These are phyloP conservation scores for Echium plantagineum DNA, from an alignment of 257 asterid genomes.

Conservation along the genomic window DNA sequence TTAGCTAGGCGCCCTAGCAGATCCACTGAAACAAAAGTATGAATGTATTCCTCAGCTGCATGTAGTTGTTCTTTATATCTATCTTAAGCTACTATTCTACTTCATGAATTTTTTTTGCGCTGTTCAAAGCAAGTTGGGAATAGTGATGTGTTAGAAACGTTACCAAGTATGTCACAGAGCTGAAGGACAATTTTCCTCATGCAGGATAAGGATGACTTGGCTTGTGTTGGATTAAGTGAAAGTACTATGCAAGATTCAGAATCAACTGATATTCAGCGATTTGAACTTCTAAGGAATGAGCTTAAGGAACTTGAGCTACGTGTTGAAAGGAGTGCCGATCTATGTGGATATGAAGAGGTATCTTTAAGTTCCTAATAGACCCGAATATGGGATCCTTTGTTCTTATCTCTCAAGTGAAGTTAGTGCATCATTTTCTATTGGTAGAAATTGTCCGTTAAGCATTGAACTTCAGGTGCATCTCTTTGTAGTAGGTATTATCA, in stretches of 20 bases:
- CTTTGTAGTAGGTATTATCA: neutral
- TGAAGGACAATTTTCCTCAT: conserved; percentile 2
- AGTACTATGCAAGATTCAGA: conserved; percentile 33
- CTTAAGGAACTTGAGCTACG: conserved; percentile 88
- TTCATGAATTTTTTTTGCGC: neutral
- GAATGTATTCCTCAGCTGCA: conserved; percentile 2
- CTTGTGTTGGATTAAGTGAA: conserved; percentile 30
- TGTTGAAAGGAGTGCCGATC: conserved; percentile 68
- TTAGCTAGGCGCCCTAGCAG: conserved; percentile 30
- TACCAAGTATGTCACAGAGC: neutral
- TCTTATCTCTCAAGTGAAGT: neutral
- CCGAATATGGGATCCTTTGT: conserved; percentile 5
- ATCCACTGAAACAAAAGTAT: conserved; percentile 44
- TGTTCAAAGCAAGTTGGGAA: no score
- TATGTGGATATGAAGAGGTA: conserved; percentile 59
- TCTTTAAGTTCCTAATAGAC: conserved; percentile 5
- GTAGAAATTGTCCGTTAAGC: neutral
- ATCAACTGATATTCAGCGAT: conserved; percentile 61
- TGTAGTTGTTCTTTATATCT: neutral
- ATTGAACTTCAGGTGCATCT: neutral
- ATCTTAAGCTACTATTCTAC: neutral
- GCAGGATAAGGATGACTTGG: conserved; percentile 38
- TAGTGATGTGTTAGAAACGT: neutral
- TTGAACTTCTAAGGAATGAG: conserved; percentile 65
- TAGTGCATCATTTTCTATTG: neutral